Conservation (phyloP, 768 basidiomycete species). For the Pholiota molesta region DNA sequence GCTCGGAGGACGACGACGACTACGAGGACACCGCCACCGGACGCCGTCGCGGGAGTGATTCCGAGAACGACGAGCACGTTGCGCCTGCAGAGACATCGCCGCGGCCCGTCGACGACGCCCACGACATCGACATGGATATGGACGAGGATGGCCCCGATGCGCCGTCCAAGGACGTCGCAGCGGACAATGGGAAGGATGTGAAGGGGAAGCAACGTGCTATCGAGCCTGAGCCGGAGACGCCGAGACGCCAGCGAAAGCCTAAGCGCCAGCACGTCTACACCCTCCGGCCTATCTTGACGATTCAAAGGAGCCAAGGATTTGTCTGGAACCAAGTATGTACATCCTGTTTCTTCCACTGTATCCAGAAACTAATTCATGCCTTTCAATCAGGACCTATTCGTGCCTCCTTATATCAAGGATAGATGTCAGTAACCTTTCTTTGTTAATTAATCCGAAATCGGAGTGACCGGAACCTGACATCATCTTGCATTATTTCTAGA, state of each 20-base stretch:
- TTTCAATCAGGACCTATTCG: slow-evolving; percentile 69
- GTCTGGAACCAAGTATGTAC: slow-evolving; percentile 85
- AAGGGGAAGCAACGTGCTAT: slow-evolving; percentile 84
- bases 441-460: slow-evolving; percentile 16
- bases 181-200: slow-evolving; percentile 56
- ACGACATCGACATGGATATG: slow-evolving; percentile 57
- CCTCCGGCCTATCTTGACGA: slow-evolving; percentile 82
- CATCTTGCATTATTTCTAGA: slow-evolving; percentile 42
- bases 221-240: slow-evolving; percentile 61
- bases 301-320: slow-evolving; percentile 85
- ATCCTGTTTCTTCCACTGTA: background rate
- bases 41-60: slow-evolving; percentile 28
- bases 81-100: slow-evolving; percentile 20
- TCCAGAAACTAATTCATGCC: slow-evolving; percentile 8
- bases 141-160: slow-evolving; percentile 48
- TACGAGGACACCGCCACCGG: slow-evolving; percentile 36
- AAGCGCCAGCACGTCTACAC: slow-evolving; percentile 61
- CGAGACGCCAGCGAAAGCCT: slow-evolving; percentile 47
- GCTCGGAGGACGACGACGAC: slow-evolving; percentile 77
- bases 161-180: slow-evolving; percentile 27
- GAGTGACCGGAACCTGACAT: slow-evolving; percentile 10
- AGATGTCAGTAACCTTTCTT: slow-evolving; percentile 63
- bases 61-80: slow-evolving; percentile 38
- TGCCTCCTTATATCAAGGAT: slow-evolving; percentile 89
- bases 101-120: slow-evolving; percentile 24